A percentile compares a stretch with the other conserved stretches of the same genome.
These are phyloP conservation scores for Penstemon barbatus DNA, from an alignment of 257 asterid species.

Conservation along the genomic window DNA sequence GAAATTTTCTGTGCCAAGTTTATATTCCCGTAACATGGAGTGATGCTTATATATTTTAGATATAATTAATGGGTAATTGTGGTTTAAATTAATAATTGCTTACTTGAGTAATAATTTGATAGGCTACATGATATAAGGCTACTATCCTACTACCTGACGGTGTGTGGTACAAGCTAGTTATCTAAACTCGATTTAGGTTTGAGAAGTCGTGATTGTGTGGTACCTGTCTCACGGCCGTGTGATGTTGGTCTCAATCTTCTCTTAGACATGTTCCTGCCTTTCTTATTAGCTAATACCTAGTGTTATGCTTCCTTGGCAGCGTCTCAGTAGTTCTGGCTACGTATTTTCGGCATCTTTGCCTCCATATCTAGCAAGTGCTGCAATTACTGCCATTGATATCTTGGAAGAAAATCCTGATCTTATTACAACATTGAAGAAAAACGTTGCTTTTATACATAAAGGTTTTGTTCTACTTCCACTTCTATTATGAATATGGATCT, in stretches of 20 bases:
- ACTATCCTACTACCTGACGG: neutral
- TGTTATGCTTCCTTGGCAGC: slow-evolving; percentile 51
- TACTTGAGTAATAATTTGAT: neutral
- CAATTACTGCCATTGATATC: slow-evolving; percentile 80
- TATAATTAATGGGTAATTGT: neutral
- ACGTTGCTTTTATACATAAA: slow-evolving; percentile 48
- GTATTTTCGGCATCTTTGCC: slow-evolving; percentile 96
- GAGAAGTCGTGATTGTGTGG: slow-evolving; percentile 4
- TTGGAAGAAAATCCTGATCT: slow-evolving; percentile 75
- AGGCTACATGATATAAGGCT: neutral
- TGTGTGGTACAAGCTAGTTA: neutral
- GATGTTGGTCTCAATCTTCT: neutral
- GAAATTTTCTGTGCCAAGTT: neutral
- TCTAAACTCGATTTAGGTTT: neutral
- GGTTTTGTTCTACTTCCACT: slow-evolving; percentile 42
- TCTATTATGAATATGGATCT: neutral
- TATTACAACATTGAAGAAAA: slow-evolving; percentile 57
- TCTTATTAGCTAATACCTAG: slow-evolving; percentile 24
- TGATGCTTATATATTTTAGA: neutral
- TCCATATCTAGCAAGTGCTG: slow-evolving; percentile 93
- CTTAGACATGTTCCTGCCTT: slow-evolving; percentile 16
- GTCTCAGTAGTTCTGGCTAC: slow-evolving; percentile 89
- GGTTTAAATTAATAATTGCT: neutral
- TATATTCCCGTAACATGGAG: neutral
- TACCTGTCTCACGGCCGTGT: neutral